Evolutionary conservation across 228 moss, liverwort and hornwort genomes (phyloP), one percentile per base, ranked within the genome.

Genomic region (Sphagnum magellanicum): DNA sequence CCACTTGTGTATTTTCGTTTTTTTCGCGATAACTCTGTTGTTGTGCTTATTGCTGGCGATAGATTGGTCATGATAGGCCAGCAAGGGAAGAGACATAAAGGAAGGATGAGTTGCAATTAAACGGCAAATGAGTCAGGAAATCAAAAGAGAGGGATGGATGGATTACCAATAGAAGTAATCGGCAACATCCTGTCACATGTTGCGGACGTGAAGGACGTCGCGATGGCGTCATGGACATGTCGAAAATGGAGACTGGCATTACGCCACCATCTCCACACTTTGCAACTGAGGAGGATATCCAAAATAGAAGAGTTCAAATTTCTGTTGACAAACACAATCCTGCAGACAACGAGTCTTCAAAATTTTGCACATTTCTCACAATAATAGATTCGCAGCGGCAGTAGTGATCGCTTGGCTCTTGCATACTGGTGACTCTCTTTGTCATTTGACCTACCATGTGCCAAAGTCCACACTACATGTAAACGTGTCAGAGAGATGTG

Each of bases 191-290:
- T 91, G 59, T 91, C 91, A 51, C 88, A 88, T 67, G 81, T 91
- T 60, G 89, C 81, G 59, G 91, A 89, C 61, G 89, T 89, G 4
- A 84, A 87, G 58, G 89, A 89, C 63, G 89, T 91, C 65, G 83
- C 87, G 67, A 77, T 91, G 50, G 89, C 91, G 5, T 91, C 89
- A 52, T 80, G 84, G 49, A 80, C 87, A 50, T 91, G 91, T 73
- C 82, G 89, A 60, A 91, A 91, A 76, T 91, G 89, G 89, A 84
- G 91, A 78, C 81, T 84, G 67, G 91, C 89, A 60, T 84, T 83
- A 46, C 80, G 89, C 61, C 80, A 83, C 66, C 89, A 91, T 74
- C 89, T 91, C 32, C 87, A 85, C 73, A 84, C 84, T 4, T 81
- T 91, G 5, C 81, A 70, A 48, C 84, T 89, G 68, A 83, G 75